These are phyloP conservation scores for Cladophialophora chaetospira DNA, from an alignment of 2,329 filamentous ascomycete genomes.

Conservation along the genomic window DNA sequence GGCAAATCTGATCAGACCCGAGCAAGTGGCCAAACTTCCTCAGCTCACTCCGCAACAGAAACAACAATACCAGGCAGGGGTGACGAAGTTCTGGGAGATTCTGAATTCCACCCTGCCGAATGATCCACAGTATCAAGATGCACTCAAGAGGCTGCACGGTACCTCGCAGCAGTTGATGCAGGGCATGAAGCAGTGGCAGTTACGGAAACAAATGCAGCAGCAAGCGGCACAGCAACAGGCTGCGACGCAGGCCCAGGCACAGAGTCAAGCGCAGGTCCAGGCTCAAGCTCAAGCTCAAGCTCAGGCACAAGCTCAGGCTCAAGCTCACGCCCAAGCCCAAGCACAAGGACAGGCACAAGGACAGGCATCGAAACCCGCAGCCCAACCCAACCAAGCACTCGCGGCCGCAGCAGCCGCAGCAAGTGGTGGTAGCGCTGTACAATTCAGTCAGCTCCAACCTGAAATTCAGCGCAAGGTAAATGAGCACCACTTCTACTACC, in stretches of 20 bases:
- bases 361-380: constrained; percentile 11
- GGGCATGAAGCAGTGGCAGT: constrained; percentile 51
- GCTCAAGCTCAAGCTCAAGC: constrained; percentile 5
- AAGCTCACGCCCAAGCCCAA: constrained; percentile 34
- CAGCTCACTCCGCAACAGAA: constrained; percentile 58
- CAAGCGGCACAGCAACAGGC: constrained; percentile 25
- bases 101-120: constrained; percentile 53
- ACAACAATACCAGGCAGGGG: constrained; percentile 55
- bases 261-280: constrained; percentile 13
- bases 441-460: constrained; percentile 46
- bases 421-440: constrained; percentile 41
- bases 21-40: constrained; percentile 56
- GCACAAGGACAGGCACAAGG: constrained; percentile 4
- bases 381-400: constrained; percentile 10
- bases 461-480: constrained; percentile 52
- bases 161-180: constrained; percentile 56
- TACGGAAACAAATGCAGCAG: constrained; percentile 38
- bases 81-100: constrained; percentile 57
- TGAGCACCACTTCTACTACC: constrained; percentile 47
- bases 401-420: constrained; percentile 25
- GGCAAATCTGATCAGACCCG: constrained; percentile 53
- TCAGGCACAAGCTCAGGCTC: constrained; percentile 18
- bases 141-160: constrained; percentile 54
- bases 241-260: constrained; percentile 16
- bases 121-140: constrained; percentile 53